Evolutionary conservation across 768 basidiomycete genomes (phyloP).

Genomic region (Boletellus emodensis): DNA sequence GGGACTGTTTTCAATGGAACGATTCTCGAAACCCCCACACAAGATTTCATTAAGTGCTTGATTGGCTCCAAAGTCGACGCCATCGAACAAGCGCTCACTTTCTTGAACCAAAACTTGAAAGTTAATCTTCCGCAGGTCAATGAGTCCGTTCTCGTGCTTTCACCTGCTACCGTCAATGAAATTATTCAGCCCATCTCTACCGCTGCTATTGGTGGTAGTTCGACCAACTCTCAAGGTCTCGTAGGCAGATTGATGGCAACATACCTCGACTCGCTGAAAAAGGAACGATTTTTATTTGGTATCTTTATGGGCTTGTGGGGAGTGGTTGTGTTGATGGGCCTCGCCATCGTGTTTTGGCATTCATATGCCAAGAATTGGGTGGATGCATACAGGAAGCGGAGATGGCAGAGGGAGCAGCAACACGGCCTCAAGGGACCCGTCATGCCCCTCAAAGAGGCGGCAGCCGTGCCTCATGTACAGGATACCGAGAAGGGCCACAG

Average conservation of each 20-base stretch:
- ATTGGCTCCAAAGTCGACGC: constrained; percentile 89
- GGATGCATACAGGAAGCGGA: constrained; percentile 45
- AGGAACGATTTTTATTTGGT: constrained; percentile 79
- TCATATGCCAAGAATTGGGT: constrained; percentile 50
- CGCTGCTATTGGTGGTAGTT: constrained; percentile 68
- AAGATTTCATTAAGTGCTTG: constrained; percentile 85
- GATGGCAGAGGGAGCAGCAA: constrained; percentile 51
- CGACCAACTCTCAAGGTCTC: constrained; percentile 52
- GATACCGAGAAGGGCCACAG: constrained; percentile 25
- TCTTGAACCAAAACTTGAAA: constrained; percentile 83
- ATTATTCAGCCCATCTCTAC: constrained; percentile 75
- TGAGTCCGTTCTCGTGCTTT: constrained; percentile 70
- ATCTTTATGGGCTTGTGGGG: constrained; percentile 85
- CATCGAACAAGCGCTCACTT: constrained; percentile 84
- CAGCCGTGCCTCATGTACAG: constrained; percentile 15
- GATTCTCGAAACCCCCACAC: constrained; percentile 73
- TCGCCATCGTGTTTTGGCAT: constrained; percentile 69
- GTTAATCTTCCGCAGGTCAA: constrained; percentile 79
- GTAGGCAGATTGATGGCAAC: constrained; percentile 68
- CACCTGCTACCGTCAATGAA: constrained; percentile 66
- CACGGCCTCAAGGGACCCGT: constrained; percentile 43
- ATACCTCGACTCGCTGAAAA: constrained; percentile 69
- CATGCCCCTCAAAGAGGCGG: constrained; percentile 19
- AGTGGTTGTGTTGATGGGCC: constrained; percentile 76
- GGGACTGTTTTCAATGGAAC: constrained; percentile 77